Conservation (phyloP, 164 flowering plant genomes). For the Vitis riparia region DNA sequence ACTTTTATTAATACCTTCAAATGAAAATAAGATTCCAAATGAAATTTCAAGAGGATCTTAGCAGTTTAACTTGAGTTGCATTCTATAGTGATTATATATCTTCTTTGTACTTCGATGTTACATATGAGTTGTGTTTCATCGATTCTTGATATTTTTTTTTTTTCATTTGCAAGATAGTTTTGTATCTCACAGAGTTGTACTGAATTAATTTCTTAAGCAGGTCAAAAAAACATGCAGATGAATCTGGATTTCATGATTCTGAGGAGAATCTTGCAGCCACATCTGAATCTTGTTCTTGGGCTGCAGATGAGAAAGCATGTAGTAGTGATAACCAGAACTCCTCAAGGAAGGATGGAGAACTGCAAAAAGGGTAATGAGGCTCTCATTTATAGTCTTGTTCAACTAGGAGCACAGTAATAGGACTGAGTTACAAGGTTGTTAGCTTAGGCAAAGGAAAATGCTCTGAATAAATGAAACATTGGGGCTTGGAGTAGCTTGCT, state of each 20-base stretch:
- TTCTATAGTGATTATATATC: too few species aligned
- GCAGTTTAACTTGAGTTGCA: too few species aligned
- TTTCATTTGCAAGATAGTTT: background rate
- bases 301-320: conserved; percentile 49
- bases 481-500: too few species aligned
- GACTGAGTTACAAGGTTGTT: too few species aligned
- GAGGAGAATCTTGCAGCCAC: conserved; percentile 46
- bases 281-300: conserved; percentile 60
- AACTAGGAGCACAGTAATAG: too few species aligned
- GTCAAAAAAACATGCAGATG: conserved; percentile 34
- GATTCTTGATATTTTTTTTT: too few species aligned
- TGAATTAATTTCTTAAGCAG: conserved; percentile 28
- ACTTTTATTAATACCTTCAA: too few species aligned
- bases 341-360: conserved; percentile 23
- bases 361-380: conserved; percentile 38
- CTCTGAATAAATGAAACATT: too few species aligned
- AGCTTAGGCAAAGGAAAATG: too few species aligned
- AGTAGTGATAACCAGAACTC: conserved; percentile 47
- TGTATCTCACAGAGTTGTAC: conserved; percentile 2
- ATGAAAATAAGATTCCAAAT: background rate
- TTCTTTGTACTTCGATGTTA: too few species aligned
- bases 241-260: conserved; percentile 20
- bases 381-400: background rate
- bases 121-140: too few species aligned
- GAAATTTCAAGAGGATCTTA: background rate